Evolutionary conservation across 306 rosid species (phyloP), one percentile per base, ranked within the genome.

Genomic region (Vicia villosa): DNA sequence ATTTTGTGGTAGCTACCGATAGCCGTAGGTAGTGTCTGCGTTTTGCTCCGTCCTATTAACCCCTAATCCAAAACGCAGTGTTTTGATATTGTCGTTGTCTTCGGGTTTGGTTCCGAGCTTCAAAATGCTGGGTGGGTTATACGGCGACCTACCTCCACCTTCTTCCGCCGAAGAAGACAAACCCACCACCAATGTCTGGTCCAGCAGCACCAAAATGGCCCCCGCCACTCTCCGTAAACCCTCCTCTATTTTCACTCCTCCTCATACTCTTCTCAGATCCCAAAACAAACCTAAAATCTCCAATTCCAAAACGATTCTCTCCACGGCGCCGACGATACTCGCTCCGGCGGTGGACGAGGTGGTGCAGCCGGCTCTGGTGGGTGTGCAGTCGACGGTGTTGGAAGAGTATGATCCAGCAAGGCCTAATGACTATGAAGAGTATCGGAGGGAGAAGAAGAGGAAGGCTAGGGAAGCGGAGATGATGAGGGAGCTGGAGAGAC

Each of bases 131-230:
- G 99, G 99, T 69, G 99, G 99, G 14, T 66, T 94, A 76, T 94
- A 94, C 22, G 99, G 99, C 1, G 99, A 94, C 83, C 91, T 94
- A 32, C 99, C 99, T 52, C 99, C 99, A 5, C 99, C 97, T 2
- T 88, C 97, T 11, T 88, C 99, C 17, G 88, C 96, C 14, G 97
- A 94, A 30, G 96, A 94, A 58, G 99, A 94, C 8, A 94, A 91
- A 46, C 83, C 96, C 12, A 86, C 79, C 83, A 86, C 91, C 56
- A 85, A 92, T 54, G 97, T 94, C 8, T 94, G 99, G 99, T 94
- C 96, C 0, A 81, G 82, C 81, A 87, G 86, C 85, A 86, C 96
- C 60, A 94, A 91, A 74, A 94, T 94, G 99, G 99, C 99, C 43
- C 99, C 99, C 43, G 88, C 96, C 55, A 88, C 96, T 0, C 93